Evolutionary conservation across 768 basidiomycete genomes (phyloP).

Genomic region (Leccinum arenicola): DNA sequence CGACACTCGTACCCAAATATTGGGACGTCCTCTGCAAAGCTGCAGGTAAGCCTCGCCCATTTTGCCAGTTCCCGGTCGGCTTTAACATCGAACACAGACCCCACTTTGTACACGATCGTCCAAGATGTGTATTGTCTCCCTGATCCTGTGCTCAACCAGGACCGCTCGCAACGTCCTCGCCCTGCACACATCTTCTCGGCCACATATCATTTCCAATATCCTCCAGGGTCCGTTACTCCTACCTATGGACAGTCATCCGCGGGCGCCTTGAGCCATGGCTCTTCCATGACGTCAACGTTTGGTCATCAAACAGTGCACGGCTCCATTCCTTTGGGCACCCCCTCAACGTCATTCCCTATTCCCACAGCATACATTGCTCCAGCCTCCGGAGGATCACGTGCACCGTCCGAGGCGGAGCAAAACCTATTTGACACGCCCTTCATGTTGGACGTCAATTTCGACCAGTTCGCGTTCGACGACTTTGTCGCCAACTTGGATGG

Average conservation of each 20-base stretch:
- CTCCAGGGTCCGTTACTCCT: slow-evolving; percentile 10
- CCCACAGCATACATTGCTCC: neutral
- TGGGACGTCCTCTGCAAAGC: slow-evolving; percentile 60
- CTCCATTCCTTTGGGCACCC: neutral
- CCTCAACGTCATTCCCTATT: slow-evolving; percentile 9
- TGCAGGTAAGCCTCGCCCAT: slow-evolving; percentile 40
- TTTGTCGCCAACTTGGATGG: slow-evolving; percentile 19
- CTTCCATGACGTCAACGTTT: slow-evolving; percentile 18
- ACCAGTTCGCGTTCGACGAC: slow-evolving; percentile 28
- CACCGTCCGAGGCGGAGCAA: slow-evolving; percentile 15
- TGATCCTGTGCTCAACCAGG: slow-evolving; percentile 22
- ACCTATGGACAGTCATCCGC: slow-evolving; percentile 10
- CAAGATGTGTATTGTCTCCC: slow-evolving; percentile 52
- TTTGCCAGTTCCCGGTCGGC: neutral
- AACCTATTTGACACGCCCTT: slow-evolving; percentile 29
- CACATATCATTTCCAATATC: slow-evolving; percentile 54
- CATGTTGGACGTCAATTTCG: slow-evolving; percentile 29
- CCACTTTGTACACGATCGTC: slow-evolving; percentile 60
- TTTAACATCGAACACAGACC: slow-evolving; percentile 44
- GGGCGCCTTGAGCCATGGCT: slow-evolving; percentile 10
- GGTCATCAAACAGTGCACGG: slow-evolving; percentile 2
- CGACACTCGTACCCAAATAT: slow-evolving; percentile 58
- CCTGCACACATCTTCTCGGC: slow-evolving; percentile 50
- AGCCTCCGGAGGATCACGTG: neutral
- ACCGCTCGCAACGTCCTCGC: slow-evolving; percentile 21